phyloP scores from a whole-genome alignment of 306 rosid genomes.

The Neltuma alba region DNA sequence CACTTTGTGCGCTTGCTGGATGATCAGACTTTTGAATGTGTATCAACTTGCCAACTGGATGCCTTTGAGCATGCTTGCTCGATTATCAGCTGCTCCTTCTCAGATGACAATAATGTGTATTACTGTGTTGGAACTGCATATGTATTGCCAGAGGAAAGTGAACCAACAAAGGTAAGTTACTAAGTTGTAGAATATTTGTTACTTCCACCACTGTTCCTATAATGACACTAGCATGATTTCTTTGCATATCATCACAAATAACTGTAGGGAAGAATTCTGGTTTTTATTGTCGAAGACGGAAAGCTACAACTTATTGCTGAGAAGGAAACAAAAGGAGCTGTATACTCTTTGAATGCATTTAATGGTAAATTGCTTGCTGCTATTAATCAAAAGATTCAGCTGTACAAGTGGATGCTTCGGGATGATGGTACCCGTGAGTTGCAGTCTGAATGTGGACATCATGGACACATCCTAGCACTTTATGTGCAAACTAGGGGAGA shows the following conservation, averaged over 20 bases:
- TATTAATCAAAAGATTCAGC: slow-evolving; percentile 96
- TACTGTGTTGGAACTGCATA: slow-evolving; percentile 98
- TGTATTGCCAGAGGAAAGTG: slow-evolving; percentile 94
- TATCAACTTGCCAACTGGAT: slow-evolving; percentile 84
- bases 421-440: slow-evolving; percentile 93
- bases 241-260: slow-evolving; percentile 19
- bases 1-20: slow-evolving; percentile 89
- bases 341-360: slow-evolving; percentile 88
- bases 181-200: slow-evolving; percentile 10
- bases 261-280: slow-evolving; percentile 88
- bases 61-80: slow-evolving; percentile 88
- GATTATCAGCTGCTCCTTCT: slow-evolving; percentile 96
- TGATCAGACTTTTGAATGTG: slow-evolving; percentile 93
- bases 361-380: slow-evolving; percentile 97
- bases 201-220: slow-evolving; percentile 15
- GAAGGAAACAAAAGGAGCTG: slow-evolving; percentile 98
- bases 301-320: slow-evolving; percentile 93
- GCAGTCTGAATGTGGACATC: slow-evolving; percentile 99
- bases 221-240: slow-evolving; percentile 23
- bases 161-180: slow-evolving; percentile 77
- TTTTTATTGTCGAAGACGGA: slow-evolving; percentile 93
- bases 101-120: slow-evolving; percentile 87
- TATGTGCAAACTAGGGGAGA: slow-evolving; percentile 97
- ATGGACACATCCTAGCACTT: slow-evolving; percentile 98
- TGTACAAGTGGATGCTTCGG: slow-evolving; percentile 97